Conservation (phyloP, 1,284 basidiomycete species). For the Cryptococcus amylolentus region DNA sequence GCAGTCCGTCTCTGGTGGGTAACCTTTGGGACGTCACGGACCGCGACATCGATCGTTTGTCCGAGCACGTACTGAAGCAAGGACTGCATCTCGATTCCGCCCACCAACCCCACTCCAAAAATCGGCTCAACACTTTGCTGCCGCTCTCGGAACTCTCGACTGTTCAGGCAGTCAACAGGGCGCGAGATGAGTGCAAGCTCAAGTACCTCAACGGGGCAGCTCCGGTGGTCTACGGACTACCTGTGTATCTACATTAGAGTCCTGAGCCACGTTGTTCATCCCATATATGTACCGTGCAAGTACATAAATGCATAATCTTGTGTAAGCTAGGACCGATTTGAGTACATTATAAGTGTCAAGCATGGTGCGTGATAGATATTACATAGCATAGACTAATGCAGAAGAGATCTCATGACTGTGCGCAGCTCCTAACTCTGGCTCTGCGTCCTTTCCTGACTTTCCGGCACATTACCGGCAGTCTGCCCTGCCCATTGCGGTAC, state of each 20-base stretch:
- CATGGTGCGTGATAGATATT: too few relatives aligned
- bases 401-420: too few relatives aligned
- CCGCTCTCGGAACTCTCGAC: slow-evolving; percentile 54
- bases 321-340: too few relatives aligned
- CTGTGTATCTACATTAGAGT: slow-evolving; percentile 48
- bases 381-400: too few relatives aligned
- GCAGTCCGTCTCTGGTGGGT: slow-evolving; percentile 83
- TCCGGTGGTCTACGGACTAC: slow-evolving; percentile 90
- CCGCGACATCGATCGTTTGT: slow-evolving; percentile 90
- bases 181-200: slow-evolving; percentile 77
- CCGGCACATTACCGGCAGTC: neutral
- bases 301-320: neutral
- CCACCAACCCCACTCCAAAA: slow-evolving; percentile 20
- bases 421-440: too few relatives aligned
- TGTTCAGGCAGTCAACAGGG: slow-evolving; percentile 72
- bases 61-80: slow-evolving; percentile 75
- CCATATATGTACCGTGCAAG: too few relatives aligned
- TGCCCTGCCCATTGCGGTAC: slow-evolving; percentile 45
- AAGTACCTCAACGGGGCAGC: slow-evolving; percentile 95
- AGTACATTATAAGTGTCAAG: too few relatives aligned
- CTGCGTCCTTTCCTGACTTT: too few relatives aligned
- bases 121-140: slow-evolving; percentile 15
- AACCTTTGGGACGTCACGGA: slow-evolving; percentile 99
- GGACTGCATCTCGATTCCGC: slow-evolving; percentile 56
- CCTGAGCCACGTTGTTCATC: too few relatives aligned